Evolutionary conservation across 2,329 filamentous ascomycete genomes (phyloP).

Genomic region (Pseudophaeomoniella oleicola): DNA sequence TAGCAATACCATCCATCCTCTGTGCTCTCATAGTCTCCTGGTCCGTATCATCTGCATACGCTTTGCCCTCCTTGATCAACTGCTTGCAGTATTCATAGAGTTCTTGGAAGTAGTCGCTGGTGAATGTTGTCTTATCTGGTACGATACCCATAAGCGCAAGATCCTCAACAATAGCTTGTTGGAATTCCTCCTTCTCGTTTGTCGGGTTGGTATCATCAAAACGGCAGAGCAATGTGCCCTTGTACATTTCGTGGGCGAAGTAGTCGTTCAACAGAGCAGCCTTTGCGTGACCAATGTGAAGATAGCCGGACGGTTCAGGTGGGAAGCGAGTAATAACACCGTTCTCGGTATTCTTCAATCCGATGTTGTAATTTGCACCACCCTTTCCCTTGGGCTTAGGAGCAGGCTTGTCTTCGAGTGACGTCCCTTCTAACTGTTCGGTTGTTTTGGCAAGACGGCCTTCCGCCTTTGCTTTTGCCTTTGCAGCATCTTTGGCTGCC

Average conservation of each 20-base stretch:
- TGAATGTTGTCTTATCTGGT: conserved; percentile 75
- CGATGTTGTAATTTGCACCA: conserved; percentile 13
- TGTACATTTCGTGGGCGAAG: conserved; percentile 16
- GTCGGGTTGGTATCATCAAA: conserved; percentile 97
- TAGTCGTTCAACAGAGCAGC: conserved; percentile 18
- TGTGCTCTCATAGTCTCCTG: conserved; percentile 77
- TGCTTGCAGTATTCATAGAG: conserved; percentile 74
- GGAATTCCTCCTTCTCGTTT: conserved; percentile 93
- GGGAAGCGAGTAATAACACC: conserved; percentile 21
- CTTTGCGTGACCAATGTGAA: conserved; percentile 20
- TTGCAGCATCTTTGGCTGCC: conserved; percentile 2
- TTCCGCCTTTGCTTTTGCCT: conserved; percentile 2
- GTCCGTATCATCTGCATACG: conserved; percentile 88
- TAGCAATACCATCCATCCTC: conserved; percentile 71
- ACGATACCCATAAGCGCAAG: conserved; percentile 81
- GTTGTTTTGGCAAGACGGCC: conserved; percentile 1
- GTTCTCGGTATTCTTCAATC: conserved; percentile 14
- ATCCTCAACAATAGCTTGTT: conserved; percentile 88
- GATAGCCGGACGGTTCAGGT: conserved; percentile 21
- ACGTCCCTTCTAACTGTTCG: not conserved
- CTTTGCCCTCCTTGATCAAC: conserved; percentile 74
- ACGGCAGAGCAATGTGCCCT: conserved; percentile 71
- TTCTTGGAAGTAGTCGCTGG: conserved; percentile 88
- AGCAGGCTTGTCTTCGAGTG: not conserved
- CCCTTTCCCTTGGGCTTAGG: not conserved